A percentile compares a stretch with the other conserved stretches of the same genome.
Conservation (phyloP, 2,329 filamentous ascomycete species). For the Penicillium paneum region DNA sequence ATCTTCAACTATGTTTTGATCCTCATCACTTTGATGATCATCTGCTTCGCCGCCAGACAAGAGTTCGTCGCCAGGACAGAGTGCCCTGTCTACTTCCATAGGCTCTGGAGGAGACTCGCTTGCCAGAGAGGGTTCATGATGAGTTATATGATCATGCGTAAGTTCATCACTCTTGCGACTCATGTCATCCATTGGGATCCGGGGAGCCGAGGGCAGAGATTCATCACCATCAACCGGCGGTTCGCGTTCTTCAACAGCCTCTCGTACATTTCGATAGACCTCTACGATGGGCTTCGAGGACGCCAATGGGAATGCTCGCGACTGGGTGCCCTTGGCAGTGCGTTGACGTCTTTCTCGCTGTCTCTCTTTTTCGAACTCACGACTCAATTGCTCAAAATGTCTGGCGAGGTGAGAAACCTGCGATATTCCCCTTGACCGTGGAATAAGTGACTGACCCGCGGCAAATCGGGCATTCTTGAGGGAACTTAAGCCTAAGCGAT, state of each 20-base stretch:
- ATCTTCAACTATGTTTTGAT: constrained; percentile 67
- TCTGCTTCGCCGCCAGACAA: constrained; percentile 68
- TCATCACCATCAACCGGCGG: constrained; percentile 61
- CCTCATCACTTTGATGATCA: constrained; percentile 66
- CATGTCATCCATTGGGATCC: constrained; percentile 31
- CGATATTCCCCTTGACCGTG: constrained; percentile 72
- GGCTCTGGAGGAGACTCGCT: constrained; percentile 35
- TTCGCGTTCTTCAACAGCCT: constrained; percentile 80
- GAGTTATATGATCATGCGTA: constrained; percentile 17
- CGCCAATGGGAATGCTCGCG: constrained; percentile 80
- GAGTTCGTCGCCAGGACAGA: constrained; percentile 49
- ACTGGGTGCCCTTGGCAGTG: constrained; percentile 70
- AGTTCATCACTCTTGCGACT: constrained; percentile 32
- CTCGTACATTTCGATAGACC: constrained; percentile 89
- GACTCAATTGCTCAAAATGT: constrained; percentile 93
- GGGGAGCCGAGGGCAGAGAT: constrained; percentile 28
- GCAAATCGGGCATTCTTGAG: constrained; percentile 57
- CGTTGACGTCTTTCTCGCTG: constrained; percentile 78
- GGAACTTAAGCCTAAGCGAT: constrained; percentile 64
- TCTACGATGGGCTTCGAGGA: constrained; percentile 95
- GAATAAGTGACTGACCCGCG: constrained; percentile 69
- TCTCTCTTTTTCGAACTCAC: constrained; percentile 93
- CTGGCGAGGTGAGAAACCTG: constrained; percentile 89
- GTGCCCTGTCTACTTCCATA: constrained; percentile 43
- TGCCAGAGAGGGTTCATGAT: constrained; percentile 31